Evolutionary conservation across 441 rosid species (phyloP).

Genomic region (Pelargonium exstipulatum): DNA sequence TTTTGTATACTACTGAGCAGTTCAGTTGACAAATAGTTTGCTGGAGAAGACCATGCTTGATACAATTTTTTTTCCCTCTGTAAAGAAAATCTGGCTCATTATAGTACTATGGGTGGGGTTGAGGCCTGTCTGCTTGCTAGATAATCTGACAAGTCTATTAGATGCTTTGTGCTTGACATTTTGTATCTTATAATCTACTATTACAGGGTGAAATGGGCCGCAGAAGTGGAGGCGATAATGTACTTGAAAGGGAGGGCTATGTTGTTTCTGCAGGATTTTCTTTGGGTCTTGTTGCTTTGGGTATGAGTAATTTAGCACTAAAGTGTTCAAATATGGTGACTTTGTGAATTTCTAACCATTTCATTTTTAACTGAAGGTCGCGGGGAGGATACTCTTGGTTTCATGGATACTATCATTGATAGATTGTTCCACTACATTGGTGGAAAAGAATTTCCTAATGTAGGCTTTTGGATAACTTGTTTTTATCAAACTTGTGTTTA

Average conservation of each 20-base stretch:
- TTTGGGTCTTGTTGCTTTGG: conserved; percentile 92
- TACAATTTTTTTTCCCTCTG: neutral
- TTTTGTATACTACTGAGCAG: neutral
- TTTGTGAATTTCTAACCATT: conserved; percentile 19
- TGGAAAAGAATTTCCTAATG: conserved; percentile 71
- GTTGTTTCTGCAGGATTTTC: conserved; percentile 98
- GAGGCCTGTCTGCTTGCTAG: conserved; percentile 1
- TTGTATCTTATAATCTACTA: conserved; percentile 20
- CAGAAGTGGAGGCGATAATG: conserved; percentile 97
- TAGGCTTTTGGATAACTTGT: conserved; percentile 31
- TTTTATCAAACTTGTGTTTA: conserved; percentile 18
- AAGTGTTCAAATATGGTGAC: conserved; percentile 3
- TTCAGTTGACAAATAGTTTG: conserved; percentile 11
- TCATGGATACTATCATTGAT: conserved; percentile 64
- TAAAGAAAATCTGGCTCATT: conserved; percentile 3
- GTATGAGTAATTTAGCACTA: conserved; percentile 35
- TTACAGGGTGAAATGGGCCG: conserved; percentile 91
- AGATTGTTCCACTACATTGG: conserved; percentile 81
- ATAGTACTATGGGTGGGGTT: neutral
- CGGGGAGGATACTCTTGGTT: conserved; percentile 78
- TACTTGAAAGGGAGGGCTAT: conserved; percentile 99
- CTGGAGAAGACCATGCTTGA: neutral
- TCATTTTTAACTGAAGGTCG: conserved; percentile 58
- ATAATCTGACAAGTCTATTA: conserved; percentile 13
- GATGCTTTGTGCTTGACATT: conserved; percentile 21